Percentiles rank a stretch among this genome's conserved stretches.
phyloP scores from a whole-genome alignment of 345 rosid species.

The Orychophragmus violaceus region DNA sequence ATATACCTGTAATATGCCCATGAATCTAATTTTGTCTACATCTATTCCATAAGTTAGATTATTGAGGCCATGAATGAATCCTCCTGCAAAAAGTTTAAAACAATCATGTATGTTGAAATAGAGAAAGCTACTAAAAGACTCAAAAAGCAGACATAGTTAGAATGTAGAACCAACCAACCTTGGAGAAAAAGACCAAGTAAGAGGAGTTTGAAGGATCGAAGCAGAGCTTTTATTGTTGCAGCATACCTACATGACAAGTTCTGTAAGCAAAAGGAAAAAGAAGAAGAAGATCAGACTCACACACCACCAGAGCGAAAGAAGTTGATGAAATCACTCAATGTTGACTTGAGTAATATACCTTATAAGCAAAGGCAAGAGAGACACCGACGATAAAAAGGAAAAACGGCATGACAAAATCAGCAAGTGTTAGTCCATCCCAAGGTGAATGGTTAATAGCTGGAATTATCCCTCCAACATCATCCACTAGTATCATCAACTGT shows the following conservation, averaged over 20 bases:
- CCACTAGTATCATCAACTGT: slow-evolving; percentile 93
- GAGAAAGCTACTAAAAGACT: not conserved
- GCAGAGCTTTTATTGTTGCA: slow-evolving; percentile 65
- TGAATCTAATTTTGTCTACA: slow-evolving; percentile 50
- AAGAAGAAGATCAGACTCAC: not conserved
- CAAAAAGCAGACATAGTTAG: not conserved
- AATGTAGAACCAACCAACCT: slow-evolving; percentile 41
- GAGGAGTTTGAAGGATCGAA: slow-evolving; percentile 55
- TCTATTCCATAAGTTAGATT: slow-evolving; percentile 62
- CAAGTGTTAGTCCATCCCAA: slow-evolving; percentile 82
- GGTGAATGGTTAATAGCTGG: slow-evolving; percentile 87
- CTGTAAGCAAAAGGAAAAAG: slow-evolving; percentile 27
- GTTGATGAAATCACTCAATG: not conserved
- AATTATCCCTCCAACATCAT: slow-evolving; percentile 70
- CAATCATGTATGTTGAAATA: not conserved
- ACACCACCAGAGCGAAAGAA: not conserved
- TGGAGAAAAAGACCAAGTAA: slow-evolving; percentile 69
- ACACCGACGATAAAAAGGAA: slow-evolving; percentile 88
- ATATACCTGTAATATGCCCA: slow-evolving; percentile 80
- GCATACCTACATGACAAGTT: slow-evolving; percentile 41
- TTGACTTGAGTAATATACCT: slow-evolving; percentile 34
- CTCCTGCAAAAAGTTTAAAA: slow-evolving; percentile 41
- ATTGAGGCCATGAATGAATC: slow-evolving; percentile 67
- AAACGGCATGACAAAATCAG: slow-evolving; percentile 93
- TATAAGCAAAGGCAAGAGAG: slow-evolving; percentile 66